These are phyloP conservation scores for Skeletonema marinoi DNA, from an alignment of 108 stramenopile species.

Conservation along the genomic window DNA sequence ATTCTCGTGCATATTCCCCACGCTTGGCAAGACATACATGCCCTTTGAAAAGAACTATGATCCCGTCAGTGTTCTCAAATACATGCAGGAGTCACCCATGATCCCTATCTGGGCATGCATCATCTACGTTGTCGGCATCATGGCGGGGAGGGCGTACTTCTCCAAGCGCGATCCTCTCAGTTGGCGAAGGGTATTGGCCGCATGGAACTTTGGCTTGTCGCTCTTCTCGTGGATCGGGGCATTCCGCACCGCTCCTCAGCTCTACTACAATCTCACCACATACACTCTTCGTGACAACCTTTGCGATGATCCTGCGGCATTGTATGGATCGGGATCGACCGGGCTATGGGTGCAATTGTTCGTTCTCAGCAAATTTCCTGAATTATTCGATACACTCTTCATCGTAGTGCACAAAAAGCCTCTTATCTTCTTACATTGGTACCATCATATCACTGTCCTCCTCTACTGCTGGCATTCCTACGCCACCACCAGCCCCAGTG, in stretches of 20 bases:
- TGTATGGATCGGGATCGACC: conserved; percentile 80
- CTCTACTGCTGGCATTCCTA: conserved; percentile 98
- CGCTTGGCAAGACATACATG: conserved; percentile 39
- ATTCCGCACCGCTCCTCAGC: conserved; percentile 86
- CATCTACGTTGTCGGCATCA: conserved; percentile 48
- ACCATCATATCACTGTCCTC: conserved; percentile 97
- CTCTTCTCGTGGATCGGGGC: conserved; percentile 90
- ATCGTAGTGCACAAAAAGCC: conserved; percentile 96
- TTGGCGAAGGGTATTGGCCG: conserved; percentile 66
- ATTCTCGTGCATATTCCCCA: conserved; percentile 56
- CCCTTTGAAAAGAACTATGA: conserved; percentile 54
- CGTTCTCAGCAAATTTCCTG: conserved; percentile 92
- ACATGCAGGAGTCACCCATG: conserved; percentile 54
- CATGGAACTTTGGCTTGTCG: conserved; percentile 89
- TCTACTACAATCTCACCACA: conserved; percentile 77
- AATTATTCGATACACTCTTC: conserved; percentile 97
- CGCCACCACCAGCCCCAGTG: conserved; percentile 85
- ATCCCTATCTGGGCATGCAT: conserved; percentile 49
- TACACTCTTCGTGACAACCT: conserved; percentile 68
- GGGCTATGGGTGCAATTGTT: conserved; percentile 95
- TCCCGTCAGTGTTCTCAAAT: conserved; percentile 26
- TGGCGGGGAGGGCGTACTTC: conserved; percentile 43
- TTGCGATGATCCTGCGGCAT: conserved; percentile 67
- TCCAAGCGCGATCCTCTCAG: conserved; percentile 59
- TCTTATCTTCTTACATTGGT: conserved; percentile 97